Percentiles rank a stretch among this genome's conserved stretches.
phyloP scores from a whole-genome alignment of 2,329 filamentous ascomycete genomes.

The Neospermospora avenae region DNA sequence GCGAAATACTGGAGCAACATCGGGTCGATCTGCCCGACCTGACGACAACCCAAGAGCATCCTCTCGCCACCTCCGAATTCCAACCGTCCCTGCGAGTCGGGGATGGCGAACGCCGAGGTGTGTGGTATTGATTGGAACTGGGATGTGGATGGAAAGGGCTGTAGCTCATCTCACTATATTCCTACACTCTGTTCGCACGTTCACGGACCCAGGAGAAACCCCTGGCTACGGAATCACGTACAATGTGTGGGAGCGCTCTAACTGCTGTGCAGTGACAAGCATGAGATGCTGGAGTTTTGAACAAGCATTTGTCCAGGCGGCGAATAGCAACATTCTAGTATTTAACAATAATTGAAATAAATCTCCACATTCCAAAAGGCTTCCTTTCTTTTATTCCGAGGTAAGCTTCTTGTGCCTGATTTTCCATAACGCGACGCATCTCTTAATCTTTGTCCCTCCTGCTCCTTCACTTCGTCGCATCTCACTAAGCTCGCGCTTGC shows the following conservation, averaged over 20 bases:
- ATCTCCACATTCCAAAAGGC: not conserved
- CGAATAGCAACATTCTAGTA: slow-evolving; percentile 19
- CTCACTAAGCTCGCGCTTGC: not conserved
- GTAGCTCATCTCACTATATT: slow-evolving; percentile 35
- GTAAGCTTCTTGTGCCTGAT: not conserved
- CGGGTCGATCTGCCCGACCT: slow-evolving; percentile 19
- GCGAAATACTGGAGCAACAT: slow-evolving; percentile 17
- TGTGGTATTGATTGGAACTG: slow-evolving; percentile 6
- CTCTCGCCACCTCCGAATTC: slow-evolving; percentile 20
- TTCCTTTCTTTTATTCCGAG: not conserved
- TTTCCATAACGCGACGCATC: not conserved
- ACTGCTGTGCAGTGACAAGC: slow-evolving; percentile 21
- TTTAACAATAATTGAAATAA: slow-evolving; percentile 26
- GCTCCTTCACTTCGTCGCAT: not conserved
- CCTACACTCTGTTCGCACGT: slow-evolving; percentile 14
- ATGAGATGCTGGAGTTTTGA: slow-evolving; percentile 27
- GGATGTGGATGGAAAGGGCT: slow-evolving; percentile 17
- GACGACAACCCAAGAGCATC: slow-evolving; percentile 8
- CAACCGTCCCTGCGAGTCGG: slow-evolving; percentile 20
- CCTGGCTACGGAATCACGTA: not conserved
- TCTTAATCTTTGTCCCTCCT: not conserved
- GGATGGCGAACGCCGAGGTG: slow-evolving; percentile 11
- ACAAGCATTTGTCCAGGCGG: slow-evolving; percentile 11
- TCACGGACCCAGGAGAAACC: not conserved
- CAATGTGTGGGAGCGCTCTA: slow-evolving; percentile 19